A percentile compares a stretch with the other conserved stretches of the same genome.
Conservation (phyloP, 1,139 yeast genomes). For the Pichia terricola region DNA sequence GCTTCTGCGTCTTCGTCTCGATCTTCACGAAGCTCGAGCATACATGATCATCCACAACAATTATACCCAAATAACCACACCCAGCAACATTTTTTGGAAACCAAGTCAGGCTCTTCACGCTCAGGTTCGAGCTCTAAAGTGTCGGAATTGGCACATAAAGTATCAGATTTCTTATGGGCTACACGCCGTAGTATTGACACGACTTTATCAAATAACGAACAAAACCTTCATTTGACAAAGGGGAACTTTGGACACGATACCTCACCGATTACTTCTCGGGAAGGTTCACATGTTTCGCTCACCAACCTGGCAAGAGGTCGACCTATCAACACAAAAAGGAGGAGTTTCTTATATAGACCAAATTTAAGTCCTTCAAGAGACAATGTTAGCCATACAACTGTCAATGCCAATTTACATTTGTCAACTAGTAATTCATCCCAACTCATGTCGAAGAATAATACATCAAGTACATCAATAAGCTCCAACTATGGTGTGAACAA, state of each 20-base stretch:
- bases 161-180: slow-evolving; percentile 19
- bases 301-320: slow-evolving; percentile 7
- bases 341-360: slow-evolving; percentile 7
- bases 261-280: slow-evolving; percentile 17
- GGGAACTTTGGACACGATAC: too few relatives aligned
- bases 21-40: too few relatives aligned
- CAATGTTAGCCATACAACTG: not conserved
- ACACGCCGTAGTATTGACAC: slow-evolving; percentile 15
- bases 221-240: too few relatives aligned
- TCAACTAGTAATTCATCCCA: not conserved
- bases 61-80: too few relatives aligned
- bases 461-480: slow-evolving; percentile 4
- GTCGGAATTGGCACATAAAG: slow-evolving; percentile 21
- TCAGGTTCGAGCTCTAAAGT: slow-evolving; percentile 15
- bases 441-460: not conserved
- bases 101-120: too few relatives aligned
- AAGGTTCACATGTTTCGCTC: slow-evolving; percentile 12
- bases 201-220: slow-evolving; percentile 1
- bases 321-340: slow-evolving; percentile 3
- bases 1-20: too few relatives aligned
- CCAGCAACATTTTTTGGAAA: too few relatives aligned
- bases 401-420: not conserved
- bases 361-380: slow-evolving; percentile 9
- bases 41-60: too few relatives aligned
- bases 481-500: not conserved